These are phyloP conservation scores for Candida piceae DNA, from an alignment of 805 yeast species.

Conservation along the genomic window DNA sequence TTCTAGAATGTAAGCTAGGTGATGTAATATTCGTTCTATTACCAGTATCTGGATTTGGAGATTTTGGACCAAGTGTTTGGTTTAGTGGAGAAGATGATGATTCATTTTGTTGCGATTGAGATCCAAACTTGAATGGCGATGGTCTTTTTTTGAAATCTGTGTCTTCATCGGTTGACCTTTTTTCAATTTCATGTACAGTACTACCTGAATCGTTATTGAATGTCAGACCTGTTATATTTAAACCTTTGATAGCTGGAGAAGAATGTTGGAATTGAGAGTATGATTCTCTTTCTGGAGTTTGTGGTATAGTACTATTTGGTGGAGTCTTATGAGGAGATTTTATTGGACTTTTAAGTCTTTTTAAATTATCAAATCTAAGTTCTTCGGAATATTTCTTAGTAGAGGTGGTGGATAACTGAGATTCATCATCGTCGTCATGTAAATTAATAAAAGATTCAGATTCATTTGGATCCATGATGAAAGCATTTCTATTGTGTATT, in stretches of 20 bases:
- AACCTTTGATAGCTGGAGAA: conserved; percentile 10
- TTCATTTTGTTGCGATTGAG: too few relatives aligned
- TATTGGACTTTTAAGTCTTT: conserved; percentile 9
- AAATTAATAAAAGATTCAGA: conserved; percentile 17
- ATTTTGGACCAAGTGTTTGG: not conserved
- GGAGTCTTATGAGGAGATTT: conserved; percentile 11
- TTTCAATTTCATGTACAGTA: conserved; percentile 1
- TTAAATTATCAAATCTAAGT: conserved; percentile 1
- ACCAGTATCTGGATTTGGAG: not conserved
- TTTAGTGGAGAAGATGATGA: not conserved
- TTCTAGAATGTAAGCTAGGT: conserved; percentile 12
- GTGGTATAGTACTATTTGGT: conserved; percentile 11
- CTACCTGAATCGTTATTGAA: conserved; percentile 1
- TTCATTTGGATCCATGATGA: conserved; percentile 15
- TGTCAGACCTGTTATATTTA: conserved; percentile 20
- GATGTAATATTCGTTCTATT: not conserved
- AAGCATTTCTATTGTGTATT: conserved; percentile 18
- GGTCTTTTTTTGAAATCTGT: conserved; percentile 9
- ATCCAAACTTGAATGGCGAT: conserved; percentile 18
- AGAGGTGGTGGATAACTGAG: not conserved
- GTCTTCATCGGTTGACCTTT: conserved; percentile 5
- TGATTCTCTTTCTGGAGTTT: conserved; percentile 13
- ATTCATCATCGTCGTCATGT: conserved; percentile 14
- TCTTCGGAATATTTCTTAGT: not conserved
- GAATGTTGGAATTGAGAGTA: not conserved